These are phyloP conservation scores for Euclidium syriacum DNA, from an alignment of 345 rosid genomes.

Conservation along the genomic window DNA sequence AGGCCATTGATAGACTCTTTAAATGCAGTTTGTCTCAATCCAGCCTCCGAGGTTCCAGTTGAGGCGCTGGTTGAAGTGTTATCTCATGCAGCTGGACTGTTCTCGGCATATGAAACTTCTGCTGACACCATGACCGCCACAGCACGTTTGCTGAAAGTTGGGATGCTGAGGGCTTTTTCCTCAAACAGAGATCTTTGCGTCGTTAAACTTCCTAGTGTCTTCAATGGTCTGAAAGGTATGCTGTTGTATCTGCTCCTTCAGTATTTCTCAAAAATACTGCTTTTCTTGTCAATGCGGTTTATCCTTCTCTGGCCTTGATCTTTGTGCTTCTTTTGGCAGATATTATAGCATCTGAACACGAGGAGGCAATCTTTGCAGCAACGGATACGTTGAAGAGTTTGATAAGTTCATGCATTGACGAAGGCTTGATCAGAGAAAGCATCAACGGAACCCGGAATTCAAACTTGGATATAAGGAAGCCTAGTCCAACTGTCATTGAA, in stretches of 20 bases:
- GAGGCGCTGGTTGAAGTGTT: conserved; percentile 65
- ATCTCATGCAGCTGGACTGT: conserved; percentile 45
- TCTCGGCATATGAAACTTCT: conserved; percentile 55
- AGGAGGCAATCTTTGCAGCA: conserved; percentile 87
- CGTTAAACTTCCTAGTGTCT: conserved; percentile 61
- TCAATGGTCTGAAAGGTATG: conserved; percentile 79
- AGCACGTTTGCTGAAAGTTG: conserved; percentile 73
- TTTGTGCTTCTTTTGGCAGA: conserved; percentile 44
- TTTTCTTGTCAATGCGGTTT: conserved; percentile 1
- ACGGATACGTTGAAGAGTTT: conserved; percentile 66
- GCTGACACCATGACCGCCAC: conserved; percentile 66
- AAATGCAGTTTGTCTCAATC: conserved; percentile 51
- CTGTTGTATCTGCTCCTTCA: conserved; percentile 9
- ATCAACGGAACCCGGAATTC: conserved; percentile 47
- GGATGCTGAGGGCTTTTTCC: conserved; percentile 63
- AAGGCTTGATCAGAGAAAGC: conserved; percentile 67
- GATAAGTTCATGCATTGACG: conserved; percentile 68
- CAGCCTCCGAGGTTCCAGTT: conserved; percentile 50
- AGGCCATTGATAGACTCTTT: conserved; percentile 72
- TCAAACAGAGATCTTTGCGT: conserved; percentile 60
- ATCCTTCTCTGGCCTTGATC: neutral
- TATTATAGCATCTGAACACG: conserved; percentile 84
- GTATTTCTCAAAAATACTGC: neutral
- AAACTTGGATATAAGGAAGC: conserved; percentile 36
- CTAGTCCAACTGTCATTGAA: conserved; percentile 69